A percentile compares a stretch with the other conserved stretches of the same genome.
Conservation (phyloP, 768 basidiomycete species). For the Lyophyllum atratum region DNA sequence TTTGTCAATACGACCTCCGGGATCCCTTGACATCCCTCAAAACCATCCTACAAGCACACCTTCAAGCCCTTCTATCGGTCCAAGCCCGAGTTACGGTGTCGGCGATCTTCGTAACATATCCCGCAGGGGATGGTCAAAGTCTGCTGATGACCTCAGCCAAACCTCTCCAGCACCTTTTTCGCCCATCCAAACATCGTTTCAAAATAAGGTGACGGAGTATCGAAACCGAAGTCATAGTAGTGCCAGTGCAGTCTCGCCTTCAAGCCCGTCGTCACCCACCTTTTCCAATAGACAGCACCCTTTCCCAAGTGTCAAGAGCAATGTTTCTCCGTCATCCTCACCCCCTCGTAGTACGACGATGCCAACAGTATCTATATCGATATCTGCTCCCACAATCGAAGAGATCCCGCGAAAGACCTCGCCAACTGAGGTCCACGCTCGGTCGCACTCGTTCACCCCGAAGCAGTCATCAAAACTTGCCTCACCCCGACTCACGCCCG, state of each 20-base stretch:
- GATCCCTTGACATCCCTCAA: constrained; percentile 44
- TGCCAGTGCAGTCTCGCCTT: constrained; percentile 42
- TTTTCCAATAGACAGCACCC: constrained; percentile 40
- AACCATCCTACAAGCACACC: constrained; percentile 38
- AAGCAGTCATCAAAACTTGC: constrained; percentile 71
- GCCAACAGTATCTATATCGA: constrained; percentile 46
- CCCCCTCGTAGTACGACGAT: constrained; percentile 38
- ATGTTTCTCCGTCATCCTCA: constrained; percentile 32
- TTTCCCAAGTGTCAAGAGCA: constrained; percentile 39
- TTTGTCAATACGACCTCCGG: constrained; percentile 47
- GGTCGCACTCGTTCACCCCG: constrained; percentile 72
- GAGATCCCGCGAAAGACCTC: constrained; percentile 23
- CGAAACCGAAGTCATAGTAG: constrained; percentile 60
- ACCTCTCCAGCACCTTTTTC: constrained; percentile 37
- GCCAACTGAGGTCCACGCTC: constrained; percentile 53
- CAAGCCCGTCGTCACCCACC: constrained; percentile 35
- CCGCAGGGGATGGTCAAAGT: constrained; percentile 75
- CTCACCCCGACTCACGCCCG: constrained; percentile 50
- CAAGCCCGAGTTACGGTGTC: constrained; percentile 29
- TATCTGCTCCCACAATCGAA: constrained; percentile 45
- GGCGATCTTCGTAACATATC: constrained; percentile 75
- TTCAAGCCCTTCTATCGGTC: constrained; percentile 34
- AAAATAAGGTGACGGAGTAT: constrained; percentile 68
- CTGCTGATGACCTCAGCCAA: constrained; percentile 76
- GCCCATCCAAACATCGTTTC: constrained; percentile 51